phyloP scores from a whole-genome alignment of 805 yeast species.

The Candida bentonensis region DNA sequence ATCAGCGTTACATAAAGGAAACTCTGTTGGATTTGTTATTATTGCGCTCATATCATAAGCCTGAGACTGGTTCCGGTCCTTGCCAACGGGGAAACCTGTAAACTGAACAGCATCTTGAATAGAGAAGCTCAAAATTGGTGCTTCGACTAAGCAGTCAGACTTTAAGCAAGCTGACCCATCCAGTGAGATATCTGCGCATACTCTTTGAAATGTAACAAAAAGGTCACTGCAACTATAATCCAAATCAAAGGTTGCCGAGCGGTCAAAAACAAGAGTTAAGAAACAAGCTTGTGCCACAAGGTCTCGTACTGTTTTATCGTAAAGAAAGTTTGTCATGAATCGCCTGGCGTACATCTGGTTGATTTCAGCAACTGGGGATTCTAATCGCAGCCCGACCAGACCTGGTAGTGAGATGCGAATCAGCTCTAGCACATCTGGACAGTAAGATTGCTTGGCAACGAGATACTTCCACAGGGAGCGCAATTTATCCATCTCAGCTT shows the following conservation, averaged over 20 bases:
- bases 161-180: neutral
- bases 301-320: neutral
- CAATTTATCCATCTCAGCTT: neutral
- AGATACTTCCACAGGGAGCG: neutral
- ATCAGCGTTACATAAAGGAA: neutral
- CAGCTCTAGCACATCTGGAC: neutral
- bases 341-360: neutral
- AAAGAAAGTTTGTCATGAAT: neutral
- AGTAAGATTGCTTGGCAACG: neutral
- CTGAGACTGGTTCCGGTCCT: constrained; percentile 1
- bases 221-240: neutral
- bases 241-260: neutral
- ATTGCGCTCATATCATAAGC: neutral
- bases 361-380: neutral
- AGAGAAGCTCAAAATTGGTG: neutral
- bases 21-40: neutral
- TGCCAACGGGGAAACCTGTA: neutral
- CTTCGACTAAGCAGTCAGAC: neutral
- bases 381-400: neutral
- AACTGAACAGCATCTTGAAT: neutral
- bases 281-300: neutral
- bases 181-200: neutral
- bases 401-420: neutral
- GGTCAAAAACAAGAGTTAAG: neutral
- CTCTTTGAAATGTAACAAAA: neutral